Evolutionary conservation across 1,284 basidiomycete genomes (phyloP).

Genomic region (Irpex sp.): DNA sequence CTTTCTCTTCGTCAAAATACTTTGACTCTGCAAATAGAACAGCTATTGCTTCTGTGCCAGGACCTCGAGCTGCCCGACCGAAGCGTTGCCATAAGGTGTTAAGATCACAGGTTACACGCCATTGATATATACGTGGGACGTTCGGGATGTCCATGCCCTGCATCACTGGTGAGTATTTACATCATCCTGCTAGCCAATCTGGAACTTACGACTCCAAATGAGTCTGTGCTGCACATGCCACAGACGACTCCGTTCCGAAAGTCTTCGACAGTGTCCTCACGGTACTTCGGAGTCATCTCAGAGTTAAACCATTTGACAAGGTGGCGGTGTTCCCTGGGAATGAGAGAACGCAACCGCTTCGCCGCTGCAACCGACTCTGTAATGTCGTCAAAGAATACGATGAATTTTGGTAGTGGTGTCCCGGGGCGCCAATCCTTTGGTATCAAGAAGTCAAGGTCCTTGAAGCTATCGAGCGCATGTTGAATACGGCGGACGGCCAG

Average conservation of each 20-base stretch:
- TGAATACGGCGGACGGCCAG: conserved; percentile 1
- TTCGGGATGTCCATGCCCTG: conserved; percentile 33
- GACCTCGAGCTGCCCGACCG: conserved; percentile 16
- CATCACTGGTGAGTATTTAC: not conserved
- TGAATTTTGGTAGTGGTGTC: conserved; percentile 14
- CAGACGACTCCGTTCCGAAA: conserved; percentile 18
- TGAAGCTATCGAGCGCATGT: conserved; percentile 1
- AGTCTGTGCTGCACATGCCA: conserved; percentile 27
- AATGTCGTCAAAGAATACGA: conserved; percentile 31
- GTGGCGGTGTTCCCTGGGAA: conserved; percentile 7
- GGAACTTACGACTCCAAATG: conserved; percentile 31
- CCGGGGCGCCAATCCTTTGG: conserved; percentile 5
- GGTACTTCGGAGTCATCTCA: conserved; percentile 14
- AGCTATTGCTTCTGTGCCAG: conserved; percentile 5
- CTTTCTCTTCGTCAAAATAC: conserved; percentile 11
- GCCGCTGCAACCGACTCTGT: conserved; percentile 9
- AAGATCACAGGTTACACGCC: conserved; percentile 16
- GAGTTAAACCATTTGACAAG: conserved; percentile 21
- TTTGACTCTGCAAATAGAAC: conserved; percentile 15
- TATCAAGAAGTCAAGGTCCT: conserved; percentile 3
- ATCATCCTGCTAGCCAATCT: not conserved
- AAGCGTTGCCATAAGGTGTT: conserved; percentile 18
- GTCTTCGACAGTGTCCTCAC: conserved; percentile 14
- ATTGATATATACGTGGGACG: conserved; percentile 30
- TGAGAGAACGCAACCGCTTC: conserved; percentile 7